Base-by-base conservation (phyloP, 768 basidiomycete genomes). In the Lactarius akahatsu region DNA sequence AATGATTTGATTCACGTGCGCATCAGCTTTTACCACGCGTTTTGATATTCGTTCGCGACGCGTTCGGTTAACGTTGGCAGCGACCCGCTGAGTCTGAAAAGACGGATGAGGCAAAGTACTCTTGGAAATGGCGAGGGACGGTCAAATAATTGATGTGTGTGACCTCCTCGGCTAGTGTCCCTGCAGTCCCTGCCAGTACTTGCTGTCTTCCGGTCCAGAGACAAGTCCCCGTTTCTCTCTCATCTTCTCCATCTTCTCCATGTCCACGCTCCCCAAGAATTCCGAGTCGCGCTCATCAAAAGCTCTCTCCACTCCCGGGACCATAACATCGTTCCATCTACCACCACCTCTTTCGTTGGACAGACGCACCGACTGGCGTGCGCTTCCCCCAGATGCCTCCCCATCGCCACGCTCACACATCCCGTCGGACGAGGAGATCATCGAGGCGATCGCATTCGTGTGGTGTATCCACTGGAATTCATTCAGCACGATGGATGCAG, bases 381-480 rank as follows among this genome's bases (percentile, higher is more conserved):
- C 68, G 45, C 68, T 69, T 40, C 68, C 68, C n/a, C 68, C 68
- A 6, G 57, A 52, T 11, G 50, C 65, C 47, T 34, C 9, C n/a
- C 65, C 65, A 8, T 52, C 65, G 3, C 68, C 68, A 4, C 64
- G 60, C 13, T 69, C 68, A 9, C 61, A 67, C n/a, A 57, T 59
- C 1, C 68, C 68, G 13, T 55, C 60, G 26, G 68, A 69, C 16
- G 57, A 59, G 60, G 68, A 69, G 10, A 20, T 69, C 40, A 67
- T 69, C 47, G n/a, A 56, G 20, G 65, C 68, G 4, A 67, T 69
- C 38, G 36, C 65, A n/a, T 62, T 45, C 32, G 61, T 69, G 23
- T 69, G 65, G 65, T 62, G 65, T 20, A 67, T 69, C 61, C 65
- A 69, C 41, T 69, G 68, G 68, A 69, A 69, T 30, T 69, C 68